A percentile compares a stretch with the other conserved stretches of the same genome.
These are phyloP conservation scores for Vigna reflexopilosa DNA, from an alignment of 306 rosid genomes.

Conservation along the genomic window DNA sequence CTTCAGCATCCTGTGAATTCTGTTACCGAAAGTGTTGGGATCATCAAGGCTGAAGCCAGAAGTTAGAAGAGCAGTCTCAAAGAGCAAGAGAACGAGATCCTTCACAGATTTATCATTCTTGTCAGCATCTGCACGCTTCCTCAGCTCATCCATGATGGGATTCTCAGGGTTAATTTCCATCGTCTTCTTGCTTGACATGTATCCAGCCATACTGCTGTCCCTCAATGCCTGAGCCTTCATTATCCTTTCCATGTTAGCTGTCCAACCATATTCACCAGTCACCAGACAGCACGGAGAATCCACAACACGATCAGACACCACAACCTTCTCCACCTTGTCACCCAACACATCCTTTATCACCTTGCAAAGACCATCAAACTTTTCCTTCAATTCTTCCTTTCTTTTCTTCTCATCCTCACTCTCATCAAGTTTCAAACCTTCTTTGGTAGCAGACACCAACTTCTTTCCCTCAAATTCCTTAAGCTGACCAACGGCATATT, in stretches of 20 bases:
- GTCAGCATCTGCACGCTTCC: conserved; percentile 86
- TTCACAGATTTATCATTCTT: conserved; percentile 93
- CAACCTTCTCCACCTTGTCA: conserved; percentile 87
- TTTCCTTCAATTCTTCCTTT: conserved; percentile 72
- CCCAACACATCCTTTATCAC: conserved; percentile 95
- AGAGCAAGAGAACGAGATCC: conserved; percentile 89
- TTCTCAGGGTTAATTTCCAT: conserved; percentile 97
- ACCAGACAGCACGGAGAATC: conserved; percentile 97
- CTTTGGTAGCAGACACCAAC: conserved; percentile 92
- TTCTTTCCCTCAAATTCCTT: conserved; percentile 96
- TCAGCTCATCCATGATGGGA: conserved; percentile 93
- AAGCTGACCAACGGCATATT: conserved; percentile 88
- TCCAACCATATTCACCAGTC: conserved; percentile 96
- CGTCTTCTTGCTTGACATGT: conserved; percentile 97
- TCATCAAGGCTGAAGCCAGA: conserved; percentile 98
- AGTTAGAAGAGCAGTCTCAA: conserved; percentile 89
- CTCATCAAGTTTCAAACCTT: conserved; percentile 89
- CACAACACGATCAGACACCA: conserved; percentile 89
- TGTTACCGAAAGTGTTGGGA: conserved; percentile 95
- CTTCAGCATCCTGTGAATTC: conserved; percentile 95
- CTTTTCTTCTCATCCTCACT: conserved; percentile 77
- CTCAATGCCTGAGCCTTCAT: conserved; percentile 97
- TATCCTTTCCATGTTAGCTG: conserved; percentile 96
- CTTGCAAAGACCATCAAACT: conserved; percentile 84
- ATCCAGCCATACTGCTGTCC: conserved; percentile 93